These are phyloP conservation scores for Lasiosphaeria miniovina DNA, from an alignment of 495 filamentous ascomycete genomes.

Conservation along the genomic window DNA sequence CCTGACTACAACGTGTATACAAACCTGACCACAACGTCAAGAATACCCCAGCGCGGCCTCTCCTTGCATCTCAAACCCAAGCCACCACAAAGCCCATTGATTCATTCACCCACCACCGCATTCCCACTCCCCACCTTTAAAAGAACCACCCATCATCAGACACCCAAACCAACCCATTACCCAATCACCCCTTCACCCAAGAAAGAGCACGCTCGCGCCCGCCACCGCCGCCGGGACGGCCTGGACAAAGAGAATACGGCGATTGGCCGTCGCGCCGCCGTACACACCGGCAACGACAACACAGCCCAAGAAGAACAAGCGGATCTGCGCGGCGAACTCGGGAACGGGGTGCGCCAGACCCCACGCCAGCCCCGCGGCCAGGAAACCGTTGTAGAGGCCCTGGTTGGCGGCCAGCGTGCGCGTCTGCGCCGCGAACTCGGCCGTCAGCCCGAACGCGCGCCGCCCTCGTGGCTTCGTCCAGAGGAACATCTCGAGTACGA, in stretches of 20 bases:
- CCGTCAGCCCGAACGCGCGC: conserved; percentile 27
- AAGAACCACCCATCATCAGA: no score
- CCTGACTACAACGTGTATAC: no score
- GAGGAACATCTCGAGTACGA: conserved; percentile 32
- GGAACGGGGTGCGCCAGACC: conserved; percentile 25
- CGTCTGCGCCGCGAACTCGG: conserved; percentile 28
- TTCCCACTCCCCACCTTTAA: no score
- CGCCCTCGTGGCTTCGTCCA: conserved; percentile 32
- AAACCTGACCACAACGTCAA: no score
- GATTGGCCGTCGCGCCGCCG: conserved; percentile 27
- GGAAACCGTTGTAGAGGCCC: conserved; percentile 38
- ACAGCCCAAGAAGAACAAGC: conserved; percentile 32
- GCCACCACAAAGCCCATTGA: no score
- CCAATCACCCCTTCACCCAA: not conserved
- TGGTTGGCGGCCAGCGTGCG: conserved; percentile 32
- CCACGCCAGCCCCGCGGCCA: conserved; percentile 33
- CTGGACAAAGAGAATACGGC: conserved; percentile 30
- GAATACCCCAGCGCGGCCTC: no score
- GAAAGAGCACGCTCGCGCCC: conserved; percentile 1
- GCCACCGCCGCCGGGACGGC: conserved; percentile 22
- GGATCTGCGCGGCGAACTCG: conserved; percentile 26
- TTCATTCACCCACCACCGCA: no score
- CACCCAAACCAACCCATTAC: no score
- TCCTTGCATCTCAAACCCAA: no score
- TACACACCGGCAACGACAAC: conserved; percentile 31